Evolutionary conservation across 2,329 filamentous ascomycete genomes (phyloP), one percentile per base, ranked within the genome.

Genomic region (Massarina eburnea): DNA sequence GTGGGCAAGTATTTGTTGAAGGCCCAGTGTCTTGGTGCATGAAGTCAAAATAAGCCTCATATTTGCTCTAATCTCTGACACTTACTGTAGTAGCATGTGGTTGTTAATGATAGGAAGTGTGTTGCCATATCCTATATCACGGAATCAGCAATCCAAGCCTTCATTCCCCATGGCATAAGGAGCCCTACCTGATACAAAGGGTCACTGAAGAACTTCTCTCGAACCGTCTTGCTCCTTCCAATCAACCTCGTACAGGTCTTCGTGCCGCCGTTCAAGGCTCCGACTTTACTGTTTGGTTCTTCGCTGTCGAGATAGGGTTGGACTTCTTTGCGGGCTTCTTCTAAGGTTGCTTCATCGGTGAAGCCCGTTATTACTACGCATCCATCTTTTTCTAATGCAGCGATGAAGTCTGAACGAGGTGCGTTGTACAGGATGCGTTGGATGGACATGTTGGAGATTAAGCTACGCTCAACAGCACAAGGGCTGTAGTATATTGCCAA

Each of bases 181-280:
- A n/a, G n/a, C n/a, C n/a, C n/a, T 36, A 58, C 57, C 48, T 62
- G 62, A 37, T 67, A 65, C 20, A 69, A 50, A 4, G 51, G 45
- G 50, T 67, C 64, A 14, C 60, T 59, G 40, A 70, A 71, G 55
- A 69, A 73, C 42, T 58, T 59, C 46, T 72, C 67, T 8, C 68
- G 54, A 1, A 70, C 68, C 1, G 66, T 71, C 22, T 52, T 56
- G 45, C 68, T 71, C 35, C 64, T 56, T 26, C 66, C 64, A 35
- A 71, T 49, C 2, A 72, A 51, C 7, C 61, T 55, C 3, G 66
- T 72, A 34, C 68, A 70, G 6, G 60, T 69, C 38, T 64, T 66
- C 3, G 68, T 72, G 1, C 60, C 60, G n/a, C 68, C 68, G 30
- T 68, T 63, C 45, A 58, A 48, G 35, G 57, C 63, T 37, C 61